These are phyloP conservation scores for Torrubiella hemipterigena DNA, from an alignment of 2,329 filamentous ascomycete species.

Conservation along the genomic window DNA sequence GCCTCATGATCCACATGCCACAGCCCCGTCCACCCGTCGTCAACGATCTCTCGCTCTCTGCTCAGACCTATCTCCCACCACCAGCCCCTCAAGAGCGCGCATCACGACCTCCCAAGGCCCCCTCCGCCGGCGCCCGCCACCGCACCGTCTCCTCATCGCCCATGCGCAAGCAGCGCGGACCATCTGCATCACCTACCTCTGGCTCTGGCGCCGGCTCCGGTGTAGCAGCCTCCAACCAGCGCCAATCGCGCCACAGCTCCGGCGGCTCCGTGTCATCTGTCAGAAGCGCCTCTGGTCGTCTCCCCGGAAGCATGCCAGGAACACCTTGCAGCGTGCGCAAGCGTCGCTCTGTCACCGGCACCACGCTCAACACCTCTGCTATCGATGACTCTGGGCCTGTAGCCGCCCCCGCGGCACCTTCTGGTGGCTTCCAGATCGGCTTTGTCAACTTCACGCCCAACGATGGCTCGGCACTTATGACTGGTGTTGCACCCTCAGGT, in stretches of 20 bases:
- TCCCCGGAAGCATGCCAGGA: constrained; percentile 21
- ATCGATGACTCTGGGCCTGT: too few species aligned
- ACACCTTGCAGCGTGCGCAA: constrained; percentile 27
- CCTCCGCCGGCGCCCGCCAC: constrained; percentile 41
- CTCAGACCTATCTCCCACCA: constrained; percentile 22
- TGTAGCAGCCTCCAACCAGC: too few species aligned
- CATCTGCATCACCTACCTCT: constrained; percentile 28
- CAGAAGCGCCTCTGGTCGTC: constrained; percentile 22
- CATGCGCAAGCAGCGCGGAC: constrained; percentile 29
- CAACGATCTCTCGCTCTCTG: constrained; percentile 18
- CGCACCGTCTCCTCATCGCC: constrained; percentile 23
- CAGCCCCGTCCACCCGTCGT: constrained; percentile 28
- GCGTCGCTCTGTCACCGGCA: constrained; percentile 23
- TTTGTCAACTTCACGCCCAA: constrained; percentile 88
- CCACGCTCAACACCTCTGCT: constrained; percentile 7
- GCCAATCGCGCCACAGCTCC: constrained; percentile 25
- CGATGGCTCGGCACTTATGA: constrained; percentile 70
- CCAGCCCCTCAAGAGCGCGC: constrained; percentile 20
- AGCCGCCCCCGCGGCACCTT: constrained; percentile 11
- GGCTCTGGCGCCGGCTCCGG: constrained; percentile 9
- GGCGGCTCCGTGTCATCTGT: constrained; percentile 22
- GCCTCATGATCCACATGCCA: constrained; percentile 44
- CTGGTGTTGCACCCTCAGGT: constrained; percentile 82
- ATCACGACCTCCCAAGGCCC: constrained; percentile 36
- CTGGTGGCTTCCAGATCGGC: constrained; percentile 26